phyloP scores from a whole-genome alignment of 148 eudicot genomes.

The Cornus suecica region DNA sequence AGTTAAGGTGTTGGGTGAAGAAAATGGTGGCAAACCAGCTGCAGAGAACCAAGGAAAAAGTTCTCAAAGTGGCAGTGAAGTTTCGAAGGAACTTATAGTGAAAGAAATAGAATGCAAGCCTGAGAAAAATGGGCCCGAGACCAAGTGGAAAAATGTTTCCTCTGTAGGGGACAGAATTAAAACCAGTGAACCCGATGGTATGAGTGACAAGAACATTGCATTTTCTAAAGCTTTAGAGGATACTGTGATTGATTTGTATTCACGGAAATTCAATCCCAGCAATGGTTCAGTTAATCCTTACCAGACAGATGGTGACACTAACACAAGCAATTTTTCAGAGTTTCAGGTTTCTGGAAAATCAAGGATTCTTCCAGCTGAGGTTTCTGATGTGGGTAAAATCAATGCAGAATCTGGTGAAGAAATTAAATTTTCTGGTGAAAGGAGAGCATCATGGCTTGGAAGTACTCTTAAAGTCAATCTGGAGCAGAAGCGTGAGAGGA shows the following conservation, averaged over 20 bases:
- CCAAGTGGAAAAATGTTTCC: constrained; percentile 41
- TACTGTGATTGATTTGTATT: constrained; percentile 63
- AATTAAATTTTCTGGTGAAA: constrained; percentile 32
- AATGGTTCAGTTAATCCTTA: constrained; percentile 40
- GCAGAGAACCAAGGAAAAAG: constrained; percentile 31
- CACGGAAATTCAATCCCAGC: constrained; percentile 50
- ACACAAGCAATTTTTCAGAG: constrained; percentile 23
- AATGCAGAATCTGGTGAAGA: constrained; percentile 48
- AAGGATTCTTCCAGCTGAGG: constrained; percentile 38
- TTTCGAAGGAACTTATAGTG: constrained; percentile 75
- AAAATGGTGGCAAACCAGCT: constrained; percentile 30
- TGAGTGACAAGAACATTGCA: constrained; percentile 44
- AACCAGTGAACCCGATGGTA: constrained; percentile 27
- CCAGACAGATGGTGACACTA: constrained; percentile 31
- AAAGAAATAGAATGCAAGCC: constrained; percentile 81
- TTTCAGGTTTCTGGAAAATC: constrained; percentile 29
- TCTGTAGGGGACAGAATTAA: constrained; percentile 27
- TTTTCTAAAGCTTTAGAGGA: constrained; percentile 51
- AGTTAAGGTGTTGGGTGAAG: constrained; percentile 32
- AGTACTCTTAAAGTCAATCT: constrained; percentile 44
- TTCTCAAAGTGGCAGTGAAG: constrained; percentile 36
- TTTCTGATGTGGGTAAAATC: constrained; percentile 21
- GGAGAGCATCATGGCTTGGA: constrained; percentile 47
- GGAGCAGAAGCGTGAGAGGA: constrained; percentile 32
- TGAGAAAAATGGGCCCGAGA: constrained; percentile 46